Evolutionary conservation across 129 eudicot species (phyloP).

Genomic region (Lonicera japonica): DNA sequence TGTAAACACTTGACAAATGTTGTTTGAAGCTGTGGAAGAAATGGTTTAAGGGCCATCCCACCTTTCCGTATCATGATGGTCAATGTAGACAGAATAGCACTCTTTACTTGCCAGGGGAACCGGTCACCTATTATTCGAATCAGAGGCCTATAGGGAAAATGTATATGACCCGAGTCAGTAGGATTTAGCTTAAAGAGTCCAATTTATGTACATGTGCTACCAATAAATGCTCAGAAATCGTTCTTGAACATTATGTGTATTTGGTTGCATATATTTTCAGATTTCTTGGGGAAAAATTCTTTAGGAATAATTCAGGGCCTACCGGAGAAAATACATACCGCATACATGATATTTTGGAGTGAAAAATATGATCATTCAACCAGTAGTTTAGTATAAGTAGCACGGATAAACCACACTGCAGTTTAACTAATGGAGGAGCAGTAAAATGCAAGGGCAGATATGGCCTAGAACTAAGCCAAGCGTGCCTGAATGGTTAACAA

Average conservation of each 20-base stretch:
- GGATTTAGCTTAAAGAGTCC: neutral
- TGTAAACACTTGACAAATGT: conserved; percentile 91
- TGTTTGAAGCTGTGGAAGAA: conserved; percentile 98
- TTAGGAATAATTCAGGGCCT: neutral
- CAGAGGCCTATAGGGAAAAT: conserved; percentile 56
- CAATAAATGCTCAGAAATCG: neutral
- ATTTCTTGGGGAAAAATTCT: neutral
- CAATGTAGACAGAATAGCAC: conserved; percentile 93
- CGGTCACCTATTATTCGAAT: conserved; percentile 97
- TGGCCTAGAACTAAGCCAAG: no score
- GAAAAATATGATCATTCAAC: no score
- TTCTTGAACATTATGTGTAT: neutral
- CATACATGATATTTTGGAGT: no score
- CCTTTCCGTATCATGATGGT: conserved; percentile 87
- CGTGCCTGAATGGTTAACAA: no score
- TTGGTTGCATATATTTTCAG: neutral
- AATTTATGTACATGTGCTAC: neutral
- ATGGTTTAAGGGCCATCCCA: conserved; percentile 95
- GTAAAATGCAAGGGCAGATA: no score
- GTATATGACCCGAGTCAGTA: conserved; percentile 9
- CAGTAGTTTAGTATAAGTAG: no score
- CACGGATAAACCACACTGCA: no score
- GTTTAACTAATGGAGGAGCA: no score
- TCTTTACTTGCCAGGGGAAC: conserved; percentile 98
- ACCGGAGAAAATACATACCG: no score